Percentiles rank a stretch among this genome's conserved stretches.
These are phyloP conservation scores for Leishmania major DNA, from an alignment of 208 protist species.

Conservation along the genomic window DNA sequence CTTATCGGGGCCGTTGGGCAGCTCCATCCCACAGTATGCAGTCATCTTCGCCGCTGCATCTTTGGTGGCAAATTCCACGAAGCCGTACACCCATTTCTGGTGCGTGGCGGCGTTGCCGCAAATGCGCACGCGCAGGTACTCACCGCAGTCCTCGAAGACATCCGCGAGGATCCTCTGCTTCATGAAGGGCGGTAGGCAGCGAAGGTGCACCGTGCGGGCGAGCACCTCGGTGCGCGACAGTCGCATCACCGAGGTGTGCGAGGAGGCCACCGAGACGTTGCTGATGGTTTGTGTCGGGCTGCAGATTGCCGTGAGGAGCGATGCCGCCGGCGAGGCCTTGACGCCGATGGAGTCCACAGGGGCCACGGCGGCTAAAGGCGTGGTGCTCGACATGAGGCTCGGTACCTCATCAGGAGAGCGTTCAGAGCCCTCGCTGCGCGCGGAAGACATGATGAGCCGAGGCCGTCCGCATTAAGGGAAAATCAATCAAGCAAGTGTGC, in stretches of 20 bases:
- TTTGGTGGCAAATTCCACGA: slow-evolving; percentile 55
- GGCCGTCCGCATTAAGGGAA: neutral
- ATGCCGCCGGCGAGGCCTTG: neutral
- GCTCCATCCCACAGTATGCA: slow-evolving; percentile 45
- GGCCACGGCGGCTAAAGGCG: neutral
- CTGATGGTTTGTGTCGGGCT: neutral
- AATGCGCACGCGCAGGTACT: slow-evolving; percentile 49
- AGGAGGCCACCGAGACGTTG: slow-evolving; percentile 7
- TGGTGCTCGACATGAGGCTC: neutral
- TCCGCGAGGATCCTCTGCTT: slow-evolving; percentile 49
- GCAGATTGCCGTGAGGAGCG: slow-evolving; percentile 5
- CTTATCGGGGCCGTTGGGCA: slow-evolving; percentile 41
- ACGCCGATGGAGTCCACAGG: neutral
- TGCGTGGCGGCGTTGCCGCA: slow-evolving; percentile 45
- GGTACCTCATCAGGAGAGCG: neutral
- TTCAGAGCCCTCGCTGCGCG: neutral
- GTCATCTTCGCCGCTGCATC: slow-evolving; percentile 41
- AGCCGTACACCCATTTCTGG: slow-evolving; percentile 70
- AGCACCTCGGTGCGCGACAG: slow-evolving; percentile 30
- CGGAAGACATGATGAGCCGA: neutral
- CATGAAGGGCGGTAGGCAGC: slow-evolving; percentile 53
- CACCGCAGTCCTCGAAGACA: slow-evolving; percentile 45
- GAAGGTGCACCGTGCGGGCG: slow-evolving; percentile 59
- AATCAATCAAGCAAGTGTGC: neutral
- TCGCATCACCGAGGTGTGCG: slow-evolving; percentile 13